Evolutionary conservation across 345 rosid species (phyloP).

Genomic region (Rubroshorea leprosula): DNA sequence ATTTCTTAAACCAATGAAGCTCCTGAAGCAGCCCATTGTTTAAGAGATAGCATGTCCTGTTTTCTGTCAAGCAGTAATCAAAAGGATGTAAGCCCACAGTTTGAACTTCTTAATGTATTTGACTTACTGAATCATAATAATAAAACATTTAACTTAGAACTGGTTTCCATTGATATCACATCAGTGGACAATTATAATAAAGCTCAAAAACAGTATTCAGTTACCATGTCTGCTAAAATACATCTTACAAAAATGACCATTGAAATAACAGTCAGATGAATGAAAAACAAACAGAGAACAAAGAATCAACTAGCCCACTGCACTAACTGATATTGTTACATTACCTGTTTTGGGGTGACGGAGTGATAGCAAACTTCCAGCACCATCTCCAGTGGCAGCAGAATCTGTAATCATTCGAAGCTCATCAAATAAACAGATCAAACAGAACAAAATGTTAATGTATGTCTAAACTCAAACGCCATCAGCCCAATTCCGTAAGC

Average conservation of each 20-base stretch:
- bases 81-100: not conserved
- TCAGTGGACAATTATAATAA: too few relatives aligned
- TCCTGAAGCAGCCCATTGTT: slow-evolving; percentile 59
- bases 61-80: slow-evolving; percentile 39
- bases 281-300: too few relatives aligned
- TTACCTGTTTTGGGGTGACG: slow-evolving; percentile 88
- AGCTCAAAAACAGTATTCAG: too few relatives aligned
- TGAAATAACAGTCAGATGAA: too few relatives aligned
- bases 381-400: slow-evolving; percentile 23
- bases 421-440: not conserved
- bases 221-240: too few relatives aligned
- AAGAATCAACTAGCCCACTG: too few relatives aligned
- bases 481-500: too few relatives aligned
- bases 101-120: not conserved
- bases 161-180: too few relatives aligned
- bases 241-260: too few relatives aligned
- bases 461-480: too few relatives aligned
- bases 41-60: slow-evolving; percentile 47
- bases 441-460: not conserved
- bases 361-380: slow-evolving; percentile 47
- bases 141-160: too few relatives aligned
- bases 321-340: not conserved
- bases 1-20: slow-evolving; percentile 79
- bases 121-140: not conserved
- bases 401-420: slow-evolving; percentile 20